These are phyloP conservation scores for Aurantiochytrium sp. DNA, from an alignment of 108 stramenopile species.

Conservation along the genomic window DNA sequence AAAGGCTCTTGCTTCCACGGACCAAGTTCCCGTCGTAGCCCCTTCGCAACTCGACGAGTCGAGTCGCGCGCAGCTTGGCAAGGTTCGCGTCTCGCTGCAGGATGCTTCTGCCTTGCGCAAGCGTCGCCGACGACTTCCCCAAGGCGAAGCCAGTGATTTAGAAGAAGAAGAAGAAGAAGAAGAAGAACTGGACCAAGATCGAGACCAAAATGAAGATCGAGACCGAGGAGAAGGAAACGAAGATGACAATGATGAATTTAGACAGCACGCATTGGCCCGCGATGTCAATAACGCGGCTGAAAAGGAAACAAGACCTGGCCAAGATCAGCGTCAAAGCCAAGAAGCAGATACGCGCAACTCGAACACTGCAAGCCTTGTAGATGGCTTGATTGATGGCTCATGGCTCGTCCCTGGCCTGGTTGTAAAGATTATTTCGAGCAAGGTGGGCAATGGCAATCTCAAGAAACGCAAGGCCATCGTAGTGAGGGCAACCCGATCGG, in stretches of 20 bases:
- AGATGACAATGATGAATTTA: too few species aligned
- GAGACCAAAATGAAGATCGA: neutral
- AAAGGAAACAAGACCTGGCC: too few species aligned
- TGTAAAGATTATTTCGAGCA: conserved; percentile 47
- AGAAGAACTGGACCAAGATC: neutral
- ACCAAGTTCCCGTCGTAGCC: neutral
- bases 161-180: neutral
- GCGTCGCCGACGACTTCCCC: neutral
- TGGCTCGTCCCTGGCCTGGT: conserved; percentile 41
- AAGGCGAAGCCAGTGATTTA: neutral
- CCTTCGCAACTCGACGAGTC: conserved; percentile 8
- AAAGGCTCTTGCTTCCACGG: neutral
- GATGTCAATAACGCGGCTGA: too few species aligned
- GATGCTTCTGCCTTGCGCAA: neutral
- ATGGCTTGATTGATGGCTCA: neutral
- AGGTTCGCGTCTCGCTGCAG: neutral
- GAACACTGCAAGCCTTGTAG: neutral
- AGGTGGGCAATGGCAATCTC: conserved; percentile 38
- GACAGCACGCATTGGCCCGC: too few species aligned
- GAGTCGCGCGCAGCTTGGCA: conserved; percentile 24
- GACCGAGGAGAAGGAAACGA: neutral
- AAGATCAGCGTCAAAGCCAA: too few species aligned
- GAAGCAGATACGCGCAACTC: too few species aligned
- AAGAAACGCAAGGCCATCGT: conserved; percentile 46
- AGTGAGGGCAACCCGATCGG: neutral